Evolutionary conservation across 1,139 yeast species (phyloP).

Genomic region (Candida sp.): DNA sequence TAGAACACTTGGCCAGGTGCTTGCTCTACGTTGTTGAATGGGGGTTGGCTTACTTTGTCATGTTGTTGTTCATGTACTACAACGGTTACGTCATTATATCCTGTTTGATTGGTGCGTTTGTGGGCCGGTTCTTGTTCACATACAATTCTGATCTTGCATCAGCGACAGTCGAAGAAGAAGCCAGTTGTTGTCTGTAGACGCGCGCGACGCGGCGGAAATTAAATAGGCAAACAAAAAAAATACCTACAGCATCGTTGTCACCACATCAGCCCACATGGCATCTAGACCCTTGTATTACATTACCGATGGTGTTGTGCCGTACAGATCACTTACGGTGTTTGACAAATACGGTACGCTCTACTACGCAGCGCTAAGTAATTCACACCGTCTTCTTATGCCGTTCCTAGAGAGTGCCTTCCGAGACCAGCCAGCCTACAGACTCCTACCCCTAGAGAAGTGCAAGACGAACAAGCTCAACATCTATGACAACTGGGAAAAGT

Average conservation of each 20-base stretch:
- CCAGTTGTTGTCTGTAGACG: not conserved
- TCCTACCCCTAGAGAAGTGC: slow-evolving; percentile 12
- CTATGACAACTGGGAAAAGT: slow-evolving; percentile 15
- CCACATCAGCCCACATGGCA: too few species aligned
- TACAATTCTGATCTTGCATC: slow-evolving; percentile 15
- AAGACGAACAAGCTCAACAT: slow-evolving; percentile 9
- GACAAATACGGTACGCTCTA: slow-evolving; percentile 21
- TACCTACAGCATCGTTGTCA: too few species aligned
- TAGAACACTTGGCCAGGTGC: slow-evolving; percentile 39
- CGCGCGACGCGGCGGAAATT: not conserved
- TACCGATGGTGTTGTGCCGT: slow-evolving; percentile 5
- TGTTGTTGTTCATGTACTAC: slow-evolving; percentile 76
- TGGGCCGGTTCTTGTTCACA: slow-evolving; percentile 58
- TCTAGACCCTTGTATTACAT: slow-evolving; percentile 14
- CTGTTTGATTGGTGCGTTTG: slow-evolving; percentile 63
- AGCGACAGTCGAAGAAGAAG: not conserved
- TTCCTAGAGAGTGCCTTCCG: too few species aligned
- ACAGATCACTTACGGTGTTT: slow-evolving; percentile 20
- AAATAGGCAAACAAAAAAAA: not conserved
- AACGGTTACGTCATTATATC: slow-evolving; percentile 70
- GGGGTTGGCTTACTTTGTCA: slow-evolving; percentile 66
- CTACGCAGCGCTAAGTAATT: slow-evolving; percentile 25
- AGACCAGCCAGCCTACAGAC: too few species aligned
- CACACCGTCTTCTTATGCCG: not conserved
- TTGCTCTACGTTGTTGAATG: slow-evolving; percentile 55